Evolutionary conservation across 1,284 basidiomycete species (phyloP).

Genomic region (Vanrija pseudolonga): DNA sequence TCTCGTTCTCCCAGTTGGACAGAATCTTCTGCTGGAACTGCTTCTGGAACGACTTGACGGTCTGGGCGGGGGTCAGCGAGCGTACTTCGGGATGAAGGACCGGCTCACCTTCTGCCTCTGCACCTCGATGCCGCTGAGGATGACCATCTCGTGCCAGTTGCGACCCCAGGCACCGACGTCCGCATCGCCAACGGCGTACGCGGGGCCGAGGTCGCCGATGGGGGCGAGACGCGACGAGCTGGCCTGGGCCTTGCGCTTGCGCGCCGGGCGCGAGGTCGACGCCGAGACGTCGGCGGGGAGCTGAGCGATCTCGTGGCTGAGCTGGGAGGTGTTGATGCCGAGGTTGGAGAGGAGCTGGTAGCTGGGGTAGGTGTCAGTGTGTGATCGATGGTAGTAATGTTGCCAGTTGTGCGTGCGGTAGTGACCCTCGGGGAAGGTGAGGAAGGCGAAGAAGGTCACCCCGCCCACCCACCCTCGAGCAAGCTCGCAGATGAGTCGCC

Average conservation of each 20-base stretch:
- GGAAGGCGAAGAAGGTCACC: no score
- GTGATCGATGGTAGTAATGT: neutral
- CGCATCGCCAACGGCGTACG: conserved; percentile 31
- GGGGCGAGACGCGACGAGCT: conserved; percentile 17
- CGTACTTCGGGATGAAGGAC: neutral
- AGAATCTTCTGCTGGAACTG: conserved; percentile 44
- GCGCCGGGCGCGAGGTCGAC: conserved; percentile 15
- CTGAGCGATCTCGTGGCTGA: conserved; percentile 40
- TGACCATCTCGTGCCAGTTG: conserved; percentile 49
- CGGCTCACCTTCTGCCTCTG: conserved; percentile 39
- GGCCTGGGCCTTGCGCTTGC: conserved; percentile 15
- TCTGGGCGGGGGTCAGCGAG: conserved; percentile 19
- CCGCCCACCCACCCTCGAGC: no score
- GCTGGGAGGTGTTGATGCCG: conserved; percentile 45
- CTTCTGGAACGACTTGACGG: conserved; percentile 41
- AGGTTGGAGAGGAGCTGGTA: conserved; percentile 42
- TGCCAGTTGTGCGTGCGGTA: no score
- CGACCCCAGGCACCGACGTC: conserved; percentile 44
- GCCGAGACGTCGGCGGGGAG: conserved; percentile 22
- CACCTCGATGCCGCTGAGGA: conserved; percentile 43
- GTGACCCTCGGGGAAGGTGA: no score
- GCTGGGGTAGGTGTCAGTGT: conserved; percentile 14
- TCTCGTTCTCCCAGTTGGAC: conserved; percentile 43
- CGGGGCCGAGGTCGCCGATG: conserved; percentile 27
- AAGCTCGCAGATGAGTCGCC: no score